phyloP scores from a whole-genome alignment of 164 flowering plant species.

The Taxillus chinensis region DNA sequence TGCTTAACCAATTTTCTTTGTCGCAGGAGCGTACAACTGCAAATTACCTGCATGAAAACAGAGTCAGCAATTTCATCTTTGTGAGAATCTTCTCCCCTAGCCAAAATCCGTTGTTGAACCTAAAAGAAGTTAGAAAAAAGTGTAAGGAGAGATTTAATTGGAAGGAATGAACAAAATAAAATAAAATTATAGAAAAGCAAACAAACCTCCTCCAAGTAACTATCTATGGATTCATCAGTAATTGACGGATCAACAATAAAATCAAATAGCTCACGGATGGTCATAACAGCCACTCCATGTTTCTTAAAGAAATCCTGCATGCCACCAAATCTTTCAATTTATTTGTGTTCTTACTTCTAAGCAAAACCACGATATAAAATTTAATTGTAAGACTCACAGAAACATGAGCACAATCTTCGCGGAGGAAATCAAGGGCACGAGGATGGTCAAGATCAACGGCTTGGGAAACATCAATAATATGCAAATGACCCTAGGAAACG shows the following conservation, averaged over 20 bases:
- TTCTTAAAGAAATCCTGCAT: slow-evolving; percentile 85
- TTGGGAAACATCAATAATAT: slow-evolving; percentile 97
- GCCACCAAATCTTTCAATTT: slow-evolving; percentile 9
- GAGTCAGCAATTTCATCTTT: slow-evolving; percentile 93
- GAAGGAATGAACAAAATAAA: neutral
- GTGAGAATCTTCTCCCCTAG: slow-evolving; percentile 50
- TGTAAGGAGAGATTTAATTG: neutral
- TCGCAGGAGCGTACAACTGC: neutral
- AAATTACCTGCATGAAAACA: slow-evolving; percentile 72
- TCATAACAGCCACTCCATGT: slow-evolving; percentile 93
- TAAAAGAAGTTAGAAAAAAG: slow-evolving; percentile 16
- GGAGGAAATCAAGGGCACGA: slow-evolving; percentile 79
- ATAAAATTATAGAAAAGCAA: neutral
- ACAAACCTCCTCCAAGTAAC: slow-evolving; percentile 77
- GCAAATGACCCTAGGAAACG: slow-evolving; percentile 61
- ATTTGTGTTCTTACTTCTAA: neutral
- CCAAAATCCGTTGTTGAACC: slow-evolving; percentile 69
- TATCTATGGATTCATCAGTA: slow-evolving; percentile 68
- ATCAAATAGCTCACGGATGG: slow-evolving; percentile 80
- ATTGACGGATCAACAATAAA: slow-evolving; percentile 85
- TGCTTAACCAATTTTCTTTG: too few species aligned
- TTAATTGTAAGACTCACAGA: slow-evolving; percentile 45
- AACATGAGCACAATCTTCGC: slow-evolving; percentile 86
- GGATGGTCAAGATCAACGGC: slow-evolving; percentile 98
- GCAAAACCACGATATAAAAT: neutral